Percentiles rank a stretch among this genome's conserved stretches.
Conservation (phyloP, 257 asterid species). For the Forsythia suspensa region DNA sequence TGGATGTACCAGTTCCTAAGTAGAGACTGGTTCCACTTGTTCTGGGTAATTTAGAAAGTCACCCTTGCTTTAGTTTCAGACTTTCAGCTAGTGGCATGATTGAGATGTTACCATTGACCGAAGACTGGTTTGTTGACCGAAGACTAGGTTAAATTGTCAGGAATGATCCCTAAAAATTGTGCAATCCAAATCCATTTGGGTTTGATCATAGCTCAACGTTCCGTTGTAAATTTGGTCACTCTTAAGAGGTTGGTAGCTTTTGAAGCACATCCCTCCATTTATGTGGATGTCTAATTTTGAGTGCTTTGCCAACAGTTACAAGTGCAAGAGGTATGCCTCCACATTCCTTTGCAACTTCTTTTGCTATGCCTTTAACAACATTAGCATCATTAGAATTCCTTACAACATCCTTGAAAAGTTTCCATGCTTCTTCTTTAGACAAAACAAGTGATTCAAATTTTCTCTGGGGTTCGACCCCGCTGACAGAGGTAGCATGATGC, state of each 20-base stretch:
- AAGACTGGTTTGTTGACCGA: background rate
- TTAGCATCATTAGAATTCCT: conserved; percentile 8
- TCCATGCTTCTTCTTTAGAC: conserved; percentile 2
- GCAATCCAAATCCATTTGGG: background rate
- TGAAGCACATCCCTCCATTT: conserved; percentile 26
- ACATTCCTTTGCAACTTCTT: conserved; percentile 18
- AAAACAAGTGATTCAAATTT: background rate
- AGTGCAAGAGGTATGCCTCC: conserved; percentile 33
- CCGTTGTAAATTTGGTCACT: background rate
- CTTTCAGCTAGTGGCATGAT: background rate
- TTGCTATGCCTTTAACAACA: background rate
- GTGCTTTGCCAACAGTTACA: conserved; percentile 23
- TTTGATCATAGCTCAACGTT: background rate
- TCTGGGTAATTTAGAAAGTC: no score
- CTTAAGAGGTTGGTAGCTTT: background rate
- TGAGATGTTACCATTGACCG: background rate
- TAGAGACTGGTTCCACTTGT: background rate
- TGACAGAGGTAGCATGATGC: no score
- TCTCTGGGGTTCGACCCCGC: no score
- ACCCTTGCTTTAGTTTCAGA: background rate
- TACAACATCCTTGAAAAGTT: conserved; percentile 17
- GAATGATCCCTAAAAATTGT: background rate
- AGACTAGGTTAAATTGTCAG: background rate
- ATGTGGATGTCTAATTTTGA: background rate
- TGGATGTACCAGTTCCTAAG: background rate